Evolutionary conservation across 192 early-diverging fungal species (phyloP), one percentile per base, ranked within the genome.

Genomic region (Coemansia sp.): DNA sequence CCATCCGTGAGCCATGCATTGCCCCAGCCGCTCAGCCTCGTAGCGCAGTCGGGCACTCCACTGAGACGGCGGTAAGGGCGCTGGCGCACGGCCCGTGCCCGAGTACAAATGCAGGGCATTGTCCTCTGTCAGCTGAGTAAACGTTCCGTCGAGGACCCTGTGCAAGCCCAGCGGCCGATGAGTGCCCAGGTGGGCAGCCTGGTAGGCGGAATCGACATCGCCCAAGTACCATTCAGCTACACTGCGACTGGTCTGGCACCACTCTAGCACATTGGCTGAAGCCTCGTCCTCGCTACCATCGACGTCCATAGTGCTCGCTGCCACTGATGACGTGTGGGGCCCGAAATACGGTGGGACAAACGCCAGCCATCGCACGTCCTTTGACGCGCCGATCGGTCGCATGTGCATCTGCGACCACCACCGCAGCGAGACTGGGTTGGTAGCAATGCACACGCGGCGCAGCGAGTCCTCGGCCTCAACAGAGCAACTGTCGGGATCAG

Each of bases 401-500:
- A 84, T 84, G 15, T 84, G 81, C 76, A 84, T 61, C 64, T 75
- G 76, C 38, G 73, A 16, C 81, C 81, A 84, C 81, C 81, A 84
- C 42, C 81, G 81, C 70, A 84, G 71, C 22, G 81, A 65, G 11
- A 66, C 31, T 1, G 81, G 54, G 38, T 40, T 72, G 4, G 81
- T 62, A 16, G 65, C 65, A 51, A 84, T 44, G 61, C 81, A 84
- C 22, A 72, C 76, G n/a, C 81, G 81, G 10, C 81, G 73, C 60
- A 84, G 46, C 29, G 76, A 73, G n/a, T 84, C 81, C 65, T 84
- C 81, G 13, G 81, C 65, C 57, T 76, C 80, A 66, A 60, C 69
- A 31, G 71, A 33, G 27, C 47, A 57, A 24, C 65, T 42, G 49
- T 83, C 80, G 3, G 80, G 80, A 34, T 83, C 80, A 0, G 80